Evolutionary conservation across 208 protist species (phyloP).

Genomic region (Strigomonas galati): DNA sequence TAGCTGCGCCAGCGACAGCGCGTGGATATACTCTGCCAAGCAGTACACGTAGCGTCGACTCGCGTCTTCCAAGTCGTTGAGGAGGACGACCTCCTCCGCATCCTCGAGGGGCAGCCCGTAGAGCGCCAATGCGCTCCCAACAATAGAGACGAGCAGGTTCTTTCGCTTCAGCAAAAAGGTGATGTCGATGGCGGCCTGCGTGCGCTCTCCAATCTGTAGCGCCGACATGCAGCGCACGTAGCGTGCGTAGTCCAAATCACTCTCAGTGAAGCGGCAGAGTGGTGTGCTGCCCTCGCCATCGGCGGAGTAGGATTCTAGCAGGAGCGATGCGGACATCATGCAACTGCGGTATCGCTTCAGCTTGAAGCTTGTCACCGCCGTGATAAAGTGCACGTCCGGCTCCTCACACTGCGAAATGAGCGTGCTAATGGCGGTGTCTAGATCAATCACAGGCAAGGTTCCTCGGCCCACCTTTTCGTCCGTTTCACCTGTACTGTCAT

Average conservation of each 20-base stretch:
- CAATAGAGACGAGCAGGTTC: constrained; percentile 22
- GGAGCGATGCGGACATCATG: constrained; percentile 41
- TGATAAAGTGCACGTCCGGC: constrained; percentile 55
- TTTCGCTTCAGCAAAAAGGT: constrained; percentile 28
- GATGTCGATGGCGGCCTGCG: constrained; percentile 53
- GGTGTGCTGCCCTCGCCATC: not conserved
- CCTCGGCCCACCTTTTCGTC: not conserved
- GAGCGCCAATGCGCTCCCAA: constrained; percentile 43
- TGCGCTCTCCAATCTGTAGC: constrained; percentile 52
- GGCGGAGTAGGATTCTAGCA: constrained; percentile 20
- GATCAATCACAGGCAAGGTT: no score
- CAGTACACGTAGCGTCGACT: constrained; percentile 33
- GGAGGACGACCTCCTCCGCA: constrained; percentile 29
- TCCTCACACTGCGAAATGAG: constrained; percentile 50
- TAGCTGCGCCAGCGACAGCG: constrained; percentile 64
- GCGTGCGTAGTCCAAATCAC: constrained; percentile 11
- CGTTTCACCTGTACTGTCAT: not conserved
- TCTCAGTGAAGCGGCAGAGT: not conserved
- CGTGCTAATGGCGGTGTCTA: no score
- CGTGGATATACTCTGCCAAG: constrained; percentile 64
- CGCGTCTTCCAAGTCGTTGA: not conserved
- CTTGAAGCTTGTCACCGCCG: constrained; percentile 47
- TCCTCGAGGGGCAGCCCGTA: constrained; percentile 56
- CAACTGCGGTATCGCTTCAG: constrained; percentile 57
- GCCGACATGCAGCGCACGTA: constrained; percentile 47